phyloP scores from a whole-genome alignment of 768 basidiomycete genomes.

The Macrolepiota fuliginosa region DNA sequence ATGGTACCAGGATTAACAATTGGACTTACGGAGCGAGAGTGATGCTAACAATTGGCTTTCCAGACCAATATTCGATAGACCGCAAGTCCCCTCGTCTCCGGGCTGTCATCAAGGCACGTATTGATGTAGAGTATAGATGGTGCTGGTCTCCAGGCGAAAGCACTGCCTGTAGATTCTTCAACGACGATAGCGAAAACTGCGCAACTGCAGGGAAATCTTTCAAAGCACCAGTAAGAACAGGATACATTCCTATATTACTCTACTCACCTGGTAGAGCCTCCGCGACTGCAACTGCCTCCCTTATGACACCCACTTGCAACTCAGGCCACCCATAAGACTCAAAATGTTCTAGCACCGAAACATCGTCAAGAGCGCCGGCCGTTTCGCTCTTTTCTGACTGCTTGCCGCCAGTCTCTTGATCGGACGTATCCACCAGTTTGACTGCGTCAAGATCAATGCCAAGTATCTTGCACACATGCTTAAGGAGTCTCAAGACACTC shows the following conservation, averaged over 20 bases:
- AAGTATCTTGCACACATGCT: constrained; percentile 71
- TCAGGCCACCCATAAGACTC: constrained; percentile 90
- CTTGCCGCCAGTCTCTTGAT: constrained; percentile 3
- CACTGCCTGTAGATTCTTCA: constrained; percentile 69
- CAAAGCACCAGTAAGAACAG: background rate
- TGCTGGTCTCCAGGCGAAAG: constrained; percentile 77
- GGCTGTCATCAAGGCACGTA: constrained; percentile 70
- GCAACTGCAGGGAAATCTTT: constrained; percentile 84
- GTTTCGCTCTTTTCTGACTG: constrained; percentile 26
- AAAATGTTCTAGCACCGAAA: background rate
- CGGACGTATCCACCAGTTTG: constrained; percentile 36
- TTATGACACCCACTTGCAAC: constrained; percentile 88
- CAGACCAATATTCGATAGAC: constrained; percentile 84
- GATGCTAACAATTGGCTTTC: constrained; percentile 75
- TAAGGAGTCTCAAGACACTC: constrained; percentile 74
- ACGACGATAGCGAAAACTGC: constrained; percentile 84
- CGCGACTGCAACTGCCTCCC: constrained; percentile 89
- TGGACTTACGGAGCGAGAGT: constrained; percentile 70
- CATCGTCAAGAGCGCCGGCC: constrained; percentile 30
- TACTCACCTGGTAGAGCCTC: constrained; percentile 86
- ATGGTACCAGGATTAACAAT: background rate
- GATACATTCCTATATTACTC: background rate
- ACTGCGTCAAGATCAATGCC: constrained; percentile 82
- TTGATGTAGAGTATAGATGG: constrained; percentile 70
- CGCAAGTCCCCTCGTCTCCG: constrained; percentile 73